A percentile compares a stretch with the other conserved stretches of the same genome.
These are phyloP conservation scores for Debaryomyces hansenii DNA, from an alignment of 805 yeast species.

Conservation along the genomic window DNA sequence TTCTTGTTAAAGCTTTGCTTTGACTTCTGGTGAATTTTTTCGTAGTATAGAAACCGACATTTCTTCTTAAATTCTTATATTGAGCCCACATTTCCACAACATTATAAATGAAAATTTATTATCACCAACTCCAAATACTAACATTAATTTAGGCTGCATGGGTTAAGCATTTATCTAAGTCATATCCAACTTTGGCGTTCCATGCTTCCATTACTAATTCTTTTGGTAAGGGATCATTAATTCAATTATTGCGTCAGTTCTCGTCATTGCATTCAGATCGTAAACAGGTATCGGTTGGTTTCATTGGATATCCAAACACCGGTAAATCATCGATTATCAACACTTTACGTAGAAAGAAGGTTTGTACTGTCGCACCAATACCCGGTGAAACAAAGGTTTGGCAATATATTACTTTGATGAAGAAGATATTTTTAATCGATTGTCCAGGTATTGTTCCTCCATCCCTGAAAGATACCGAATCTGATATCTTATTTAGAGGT, in stretches of 20 bases:
- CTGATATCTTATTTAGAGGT: slow-evolving; percentile 92
- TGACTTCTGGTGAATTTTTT: slow-evolving; percentile 42
- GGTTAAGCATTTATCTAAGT: slow-evolving; percentile 92
- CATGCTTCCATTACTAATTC: slow-evolving; percentile 98
- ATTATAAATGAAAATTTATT: not conserved
- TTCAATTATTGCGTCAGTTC: slow-evolving; percentile 90
- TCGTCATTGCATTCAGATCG: slow-evolving; percentile 88
- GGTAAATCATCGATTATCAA: slow-evolving; percentile 96
- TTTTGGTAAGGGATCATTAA: slow-evolving; percentile 95
- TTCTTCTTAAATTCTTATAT: slow-evolving; percentile 3
- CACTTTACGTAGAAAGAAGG: slow-evolving; percentile 91
- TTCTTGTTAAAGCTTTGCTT: slow-evolving; percentile 20
- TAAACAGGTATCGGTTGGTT: slow-evolving; percentile 94
- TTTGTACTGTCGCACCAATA: slow-evolving; percentile 95
- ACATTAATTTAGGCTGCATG: slow-evolving; percentile 79
- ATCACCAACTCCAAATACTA: slow-evolving; percentile 9
- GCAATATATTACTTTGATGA: slow-evolving; percentile 98
- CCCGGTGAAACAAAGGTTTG: slow-evolving; percentile 99
- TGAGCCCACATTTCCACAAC: slow-evolving; percentile 2
- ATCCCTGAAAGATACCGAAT: slow-evolving; percentile 80
- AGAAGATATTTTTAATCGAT: slow-evolving; percentile 90
- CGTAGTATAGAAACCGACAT: slow-evolving; percentile 93
- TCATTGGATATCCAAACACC: slow-evolving; percentile 97
- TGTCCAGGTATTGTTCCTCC: slow-evolving; percentile 99
- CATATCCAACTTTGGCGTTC: slow-evolving; percentile 92